These are phyloP conservation scores for Phytophthora pisi DNA, from an alignment of 352 stramenopile species.

Conservation along the genomic window DNA sequence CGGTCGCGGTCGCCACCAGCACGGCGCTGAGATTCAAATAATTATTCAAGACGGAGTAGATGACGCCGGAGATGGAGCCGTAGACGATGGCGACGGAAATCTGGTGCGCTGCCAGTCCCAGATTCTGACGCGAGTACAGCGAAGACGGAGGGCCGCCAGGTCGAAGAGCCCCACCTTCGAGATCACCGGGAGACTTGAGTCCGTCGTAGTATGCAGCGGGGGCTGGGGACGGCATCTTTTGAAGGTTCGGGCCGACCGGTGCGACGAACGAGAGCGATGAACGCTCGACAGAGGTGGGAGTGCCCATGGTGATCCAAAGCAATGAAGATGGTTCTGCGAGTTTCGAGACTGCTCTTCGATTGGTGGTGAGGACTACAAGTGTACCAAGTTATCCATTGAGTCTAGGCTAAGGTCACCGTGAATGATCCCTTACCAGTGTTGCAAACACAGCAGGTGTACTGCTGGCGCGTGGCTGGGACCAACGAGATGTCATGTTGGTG, in stretches of 20 bases:
- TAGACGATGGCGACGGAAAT: constrained; percentile 44
- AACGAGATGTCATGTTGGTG: constrained; percentile 7
- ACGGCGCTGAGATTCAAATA: constrained; percentile 56
- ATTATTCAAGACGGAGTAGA: constrained; percentile 64
- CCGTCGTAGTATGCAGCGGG: constrained; percentile 17
- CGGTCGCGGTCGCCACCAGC: constrained; percentile 39
- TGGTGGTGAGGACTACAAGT: background rate
- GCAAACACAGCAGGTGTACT: constrained; percentile 4
- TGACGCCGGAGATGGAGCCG: constrained; percentile 32
- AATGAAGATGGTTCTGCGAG: constrained; percentile 4
- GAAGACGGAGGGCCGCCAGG: constrained; percentile 41
- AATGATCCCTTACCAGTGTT: constrained; percentile 7
- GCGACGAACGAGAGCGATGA: constrained; percentile 15
- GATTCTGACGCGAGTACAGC: constrained; percentile 36
- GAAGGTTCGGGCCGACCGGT: background rate
- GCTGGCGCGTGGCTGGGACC: constrained; percentile 18
- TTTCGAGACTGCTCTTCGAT: background rate
- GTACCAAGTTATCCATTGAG: background rate
- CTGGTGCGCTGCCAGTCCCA: constrained; percentile 49
- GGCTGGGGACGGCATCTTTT: constrained; percentile 22
- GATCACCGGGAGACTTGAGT: constrained; percentile 25
- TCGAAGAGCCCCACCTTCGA: constrained; percentile 39
- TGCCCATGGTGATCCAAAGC: constrained; percentile 8
- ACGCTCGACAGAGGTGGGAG: constrained; percentile 11
- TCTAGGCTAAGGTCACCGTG: constrained; percentile 4